These are phyloP conservation scores for Lumnitzera racemosa DNA, from an alignment of 345 rosid genomes.

Conservation along the genomic window DNA sequence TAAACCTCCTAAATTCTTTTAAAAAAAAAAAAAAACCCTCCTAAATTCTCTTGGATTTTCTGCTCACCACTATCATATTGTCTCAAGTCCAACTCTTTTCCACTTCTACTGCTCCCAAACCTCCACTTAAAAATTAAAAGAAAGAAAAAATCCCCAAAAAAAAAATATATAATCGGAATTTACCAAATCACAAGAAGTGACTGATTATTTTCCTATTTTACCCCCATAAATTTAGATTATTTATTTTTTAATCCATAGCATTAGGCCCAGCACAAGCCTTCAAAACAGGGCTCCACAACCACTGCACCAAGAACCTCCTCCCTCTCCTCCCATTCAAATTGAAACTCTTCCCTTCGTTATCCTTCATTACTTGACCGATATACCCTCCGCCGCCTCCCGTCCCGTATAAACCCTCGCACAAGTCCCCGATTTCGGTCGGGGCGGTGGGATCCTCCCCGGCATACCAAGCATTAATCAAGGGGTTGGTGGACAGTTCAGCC, in stretches of 20 bases:
- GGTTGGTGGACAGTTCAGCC: conserved; percentile 82
- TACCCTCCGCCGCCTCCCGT: conserved; percentile 95
- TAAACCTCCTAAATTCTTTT: too few relatives aligned
- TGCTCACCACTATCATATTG: too few relatives aligned
- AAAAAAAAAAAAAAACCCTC: too few relatives aligned
- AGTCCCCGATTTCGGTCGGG: conserved; percentile 83
- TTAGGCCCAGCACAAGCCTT: conserved; percentile 87
- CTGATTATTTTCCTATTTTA: too few relatives aligned
- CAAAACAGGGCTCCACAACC: conserved; percentile 81
- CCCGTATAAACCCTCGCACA: conserved; percentile 88
- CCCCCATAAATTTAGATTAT: too few relatives aligned
- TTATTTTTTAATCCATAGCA: conserved; percentile 36
- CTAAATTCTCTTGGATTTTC: too few relatives aligned
- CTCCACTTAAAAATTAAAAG: too few relatives aligned
- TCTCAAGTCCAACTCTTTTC: too few relatives aligned
- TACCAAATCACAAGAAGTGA: too few relatives aligned
- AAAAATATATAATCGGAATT: too few relatives aligned
- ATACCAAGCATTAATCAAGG: conserved; percentile 92
- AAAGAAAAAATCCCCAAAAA: too few relatives aligned
- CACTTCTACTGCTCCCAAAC: too few relatives aligned
- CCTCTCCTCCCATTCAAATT: conserved; percentile 73
- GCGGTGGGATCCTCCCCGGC: conserved; percentile 98
- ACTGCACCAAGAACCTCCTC: conserved; percentile 73
- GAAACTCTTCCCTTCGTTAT: conserved; percentile 47
- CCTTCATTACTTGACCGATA: conserved; percentile 77